These are phyloP conservation scores for Helianthus tuberosus DNA, from an alignment of 129 eudicot species.

Conservation along the genomic window DNA sequence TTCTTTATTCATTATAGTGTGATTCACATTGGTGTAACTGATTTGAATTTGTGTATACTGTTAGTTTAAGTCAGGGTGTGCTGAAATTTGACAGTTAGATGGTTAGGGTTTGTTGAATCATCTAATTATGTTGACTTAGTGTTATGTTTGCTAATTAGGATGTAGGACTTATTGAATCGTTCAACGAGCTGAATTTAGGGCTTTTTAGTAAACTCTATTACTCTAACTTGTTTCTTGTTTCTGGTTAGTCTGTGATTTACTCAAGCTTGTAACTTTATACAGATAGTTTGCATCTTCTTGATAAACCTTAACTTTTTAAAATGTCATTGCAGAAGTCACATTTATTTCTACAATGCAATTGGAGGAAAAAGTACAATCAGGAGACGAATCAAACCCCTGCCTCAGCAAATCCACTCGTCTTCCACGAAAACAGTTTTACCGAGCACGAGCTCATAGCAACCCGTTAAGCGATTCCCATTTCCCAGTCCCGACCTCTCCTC, in stretches of 20 bases:
- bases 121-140: not conserved
- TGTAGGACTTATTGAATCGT: too few relatives aligned
- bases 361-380: slow-evolving; percentile 33
- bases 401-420: slow-evolving; percentile 80
- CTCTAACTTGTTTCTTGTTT: too few relatives aligned
- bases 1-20: not conserved
- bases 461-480: slow-evolving; percentile 97
- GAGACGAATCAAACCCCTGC: too few relatives aligned
- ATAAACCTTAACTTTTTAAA: too few relatives aligned
- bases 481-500: slow-evolving; percentile 81
- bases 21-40: not conserved
- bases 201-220: too few relatives aligned
- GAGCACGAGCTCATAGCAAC: slow-evolving; percentile 97
- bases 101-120: not conserved
- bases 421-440: slow-evolving; percentile 88
- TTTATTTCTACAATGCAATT: slow-evolving; percentile 28
- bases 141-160: too few relatives aligned
- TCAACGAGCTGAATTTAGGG: too few relatives aligned
- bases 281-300: too few relatives aligned
- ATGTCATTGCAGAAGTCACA: not conserved
- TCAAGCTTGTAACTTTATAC: too few relatives aligned
- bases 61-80: too few relatives aligned
- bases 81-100: too few relatives aligned
- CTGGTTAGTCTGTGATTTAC: too few relatives aligned
- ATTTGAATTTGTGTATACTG: not conserved